Conservation (phyloP, 371 early-diverging fungal genomes). For the Syncephalastrum racemosum region DNA sequence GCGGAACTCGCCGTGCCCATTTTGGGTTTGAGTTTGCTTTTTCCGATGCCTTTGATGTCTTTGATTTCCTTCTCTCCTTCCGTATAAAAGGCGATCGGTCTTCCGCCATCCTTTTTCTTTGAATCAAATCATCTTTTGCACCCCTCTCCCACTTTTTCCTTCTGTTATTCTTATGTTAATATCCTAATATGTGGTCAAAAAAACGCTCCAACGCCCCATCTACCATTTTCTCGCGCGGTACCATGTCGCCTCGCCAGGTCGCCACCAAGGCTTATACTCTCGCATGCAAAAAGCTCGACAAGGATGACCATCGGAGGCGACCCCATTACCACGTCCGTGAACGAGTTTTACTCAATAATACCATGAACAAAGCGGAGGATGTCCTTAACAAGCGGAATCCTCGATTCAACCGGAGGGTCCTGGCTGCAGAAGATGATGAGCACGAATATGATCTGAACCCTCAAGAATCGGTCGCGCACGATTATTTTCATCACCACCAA, state of each 20-base stretch:
- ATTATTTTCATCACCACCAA: too few species aligned
- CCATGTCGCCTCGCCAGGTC: slow-evolving; percentile 45
- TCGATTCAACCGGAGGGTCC: slow-evolving; percentile 45
- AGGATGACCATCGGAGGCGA: slow-evolving; percentile 39
- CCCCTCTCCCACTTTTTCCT: slow-evolving; percentile 7
- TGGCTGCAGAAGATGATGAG: slow-evolving; percentile 47
- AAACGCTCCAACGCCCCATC: slow-evolving; percentile 11
- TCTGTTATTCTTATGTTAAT: slow-evolving; percentile 1
- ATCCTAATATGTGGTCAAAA: slow-evolving; percentile 8
- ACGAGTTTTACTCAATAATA: slow-evolving; percentile 36
- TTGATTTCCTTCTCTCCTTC: background rate
- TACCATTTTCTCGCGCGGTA: slow-evolving; percentile 12
- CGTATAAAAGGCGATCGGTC: slow-evolving; percentile 3
- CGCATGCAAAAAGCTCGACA: slow-evolving; percentile 44
- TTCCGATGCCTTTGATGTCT: too few species aligned
- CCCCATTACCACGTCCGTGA: slow-evolving; percentile 43
- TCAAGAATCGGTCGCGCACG: too few species aligned
- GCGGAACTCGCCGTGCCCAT: too few species aligned
- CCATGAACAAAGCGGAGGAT: slow-evolving; percentile 42
- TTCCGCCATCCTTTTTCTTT: background rate
- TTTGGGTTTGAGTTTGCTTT: too few species aligned
- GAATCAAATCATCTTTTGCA: slow-evolving; percentile 1
- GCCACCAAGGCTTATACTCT: slow-evolving; percentile 41
- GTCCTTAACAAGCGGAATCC: slow-evolving; percentile 35
- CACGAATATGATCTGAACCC: background rate